phyloP scores from a whole-genome alignment of 2,329 filamentous ascomycete species.

The Diplocarpon mali region DNA sequence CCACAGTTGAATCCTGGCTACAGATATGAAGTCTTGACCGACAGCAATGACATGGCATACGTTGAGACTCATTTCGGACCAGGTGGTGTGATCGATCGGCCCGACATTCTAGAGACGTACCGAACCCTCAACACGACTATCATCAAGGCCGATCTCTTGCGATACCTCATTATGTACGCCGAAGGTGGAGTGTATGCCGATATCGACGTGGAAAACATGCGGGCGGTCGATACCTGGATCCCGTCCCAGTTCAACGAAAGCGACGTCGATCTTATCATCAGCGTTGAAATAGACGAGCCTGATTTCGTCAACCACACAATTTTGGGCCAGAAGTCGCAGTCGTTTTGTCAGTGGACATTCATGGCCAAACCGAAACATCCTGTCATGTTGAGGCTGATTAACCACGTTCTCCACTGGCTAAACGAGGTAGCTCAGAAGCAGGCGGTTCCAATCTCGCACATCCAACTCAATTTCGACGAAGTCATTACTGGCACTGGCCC shows the following conservation, averaged over 20 bases:
- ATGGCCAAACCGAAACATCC: slow-evolving; percentile 55
- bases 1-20: slow-evolving; percentile 52
- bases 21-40: slow-evolving; percentile 39
- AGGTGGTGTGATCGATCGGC: slow-evolving; percentile 52
- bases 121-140: slow-evolving; percentile 48
- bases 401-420: slow-evolving; percentile 59
- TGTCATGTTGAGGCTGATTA: slow-evolving; percentile 57
- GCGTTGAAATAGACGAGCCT: slow-evolving; percentile 62
- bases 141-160: slow-evolving; percentile 54
- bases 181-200: slow-evolving; percentile 42
- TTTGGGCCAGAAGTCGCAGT: slow-evolving; percentile 55
- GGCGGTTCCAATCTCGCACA: slow-evolving; percentile 44
- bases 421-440: slow-evolving; percentile 47
- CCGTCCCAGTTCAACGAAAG: slow-evolving; percentile 48
- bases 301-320: slow-evolving; percentile 52
- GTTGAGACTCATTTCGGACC: slow-evolving; percentile 58
- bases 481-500: slow-evolving; percentile 62
- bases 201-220: slow-evolving; percentile 46
- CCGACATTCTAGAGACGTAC: slow-evolving; percentile 53
- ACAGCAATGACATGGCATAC: slow-evolving; percentile 55
- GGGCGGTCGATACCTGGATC: slow-evolving; percentile 44
- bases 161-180: slow-evolving; percentile 57
- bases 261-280: slow-evolving; percentile 58
- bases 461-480: slow-evolving; percentile 58
- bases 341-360: slow-evolving; percentile 68